phyloP scores from a whole-genome alignment of 345 rosid species.

The Orychophragmus violaceus region DNA sequence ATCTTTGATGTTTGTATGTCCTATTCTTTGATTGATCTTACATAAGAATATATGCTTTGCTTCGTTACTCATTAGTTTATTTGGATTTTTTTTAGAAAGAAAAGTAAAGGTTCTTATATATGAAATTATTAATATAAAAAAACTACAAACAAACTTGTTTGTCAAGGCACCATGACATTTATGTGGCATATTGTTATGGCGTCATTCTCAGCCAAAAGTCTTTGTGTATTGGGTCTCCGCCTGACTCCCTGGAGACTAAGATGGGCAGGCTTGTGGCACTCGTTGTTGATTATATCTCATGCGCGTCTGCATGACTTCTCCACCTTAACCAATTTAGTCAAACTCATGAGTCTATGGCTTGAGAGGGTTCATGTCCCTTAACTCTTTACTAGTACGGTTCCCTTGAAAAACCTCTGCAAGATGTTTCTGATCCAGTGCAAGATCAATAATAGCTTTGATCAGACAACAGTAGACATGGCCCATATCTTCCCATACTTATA shows the following conservation, averaged over 20 bases:
- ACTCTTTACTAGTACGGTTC: constrained; percentile 35
- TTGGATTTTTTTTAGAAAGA: not conserved
- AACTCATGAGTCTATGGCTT: constrained; percentile 79
- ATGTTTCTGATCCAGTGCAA: constrained; percentile 71
- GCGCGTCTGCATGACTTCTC: constrained; percentile 53
- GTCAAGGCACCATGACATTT: too few relatives aligned
- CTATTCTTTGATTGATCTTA: constrained; percentile 14
- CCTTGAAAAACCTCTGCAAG: constrained; percentile 43
- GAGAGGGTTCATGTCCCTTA: constrained; percentile 58
- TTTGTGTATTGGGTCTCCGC: too few relatives aligned
- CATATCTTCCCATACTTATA: constrained; percentile 52
- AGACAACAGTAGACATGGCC: constrained; percentile 41
- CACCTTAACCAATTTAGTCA: constrained; percentile 40
- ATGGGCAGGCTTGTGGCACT: constrained; percentile 78
- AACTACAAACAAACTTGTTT: too few relatives aligned
- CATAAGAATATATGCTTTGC: constrained; percentile 20
- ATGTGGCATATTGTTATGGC: too few relatives aligned
- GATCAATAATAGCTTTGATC: constrained; percentile 44
- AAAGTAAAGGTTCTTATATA: not conserved
- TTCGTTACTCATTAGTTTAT: constrained; percentile 15
- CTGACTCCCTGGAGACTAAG: too few relatives aligned
- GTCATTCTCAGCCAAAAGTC: too few relatives aligned
- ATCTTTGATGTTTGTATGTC: not conserved
- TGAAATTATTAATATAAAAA: not conserved
- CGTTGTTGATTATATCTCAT: constrained; percentile 42